Percentiles rank a stretch among this genome's conserved stretches.
Conservation (phyloP, 176 grass and related monocot genomes). For the Bothriochloa decipiens region DNA sequence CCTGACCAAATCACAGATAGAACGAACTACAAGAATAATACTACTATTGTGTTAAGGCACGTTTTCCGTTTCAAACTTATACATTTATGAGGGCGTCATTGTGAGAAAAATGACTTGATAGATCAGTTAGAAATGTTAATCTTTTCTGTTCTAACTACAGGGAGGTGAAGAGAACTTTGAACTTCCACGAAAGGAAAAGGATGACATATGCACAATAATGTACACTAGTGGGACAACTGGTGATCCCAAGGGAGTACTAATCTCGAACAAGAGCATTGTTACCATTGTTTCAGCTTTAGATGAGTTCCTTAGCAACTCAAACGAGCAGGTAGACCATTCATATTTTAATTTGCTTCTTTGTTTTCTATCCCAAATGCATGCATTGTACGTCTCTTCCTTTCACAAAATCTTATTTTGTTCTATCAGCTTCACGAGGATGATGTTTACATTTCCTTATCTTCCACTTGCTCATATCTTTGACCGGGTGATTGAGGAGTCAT, state of each 20-base stretch:
- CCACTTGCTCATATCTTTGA: constrained; percentile 98
- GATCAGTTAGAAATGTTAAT: constrained; percentile 10
- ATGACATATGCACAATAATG: constrained; percentile 95
- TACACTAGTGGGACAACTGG: constrained; percentile 98
- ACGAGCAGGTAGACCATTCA: constrained; percentile 53
- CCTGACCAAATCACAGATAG: background rate
- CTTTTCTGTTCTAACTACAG: constrained; percentile 48
- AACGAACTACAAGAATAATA: background rate
- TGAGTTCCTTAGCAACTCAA: constrained; percentile 55
- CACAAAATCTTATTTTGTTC: constrained; percentile 15
- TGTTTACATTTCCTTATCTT: constrained; percentile 86
- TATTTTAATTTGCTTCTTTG: constrained; percentile 15
- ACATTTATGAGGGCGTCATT: background rate
- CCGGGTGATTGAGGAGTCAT: constrained; percentile 83
- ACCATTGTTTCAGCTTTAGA: constrained; percentile 72
- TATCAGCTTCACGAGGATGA: constrained; percentile 68
- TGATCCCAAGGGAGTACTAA: constrained; percentile 91
- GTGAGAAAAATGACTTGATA: constrained; percentile 31
- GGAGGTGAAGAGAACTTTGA: constrained; percentile 70
- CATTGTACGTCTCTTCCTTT: constrained; percentile 25
- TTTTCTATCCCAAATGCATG: constrained; percentile 1
- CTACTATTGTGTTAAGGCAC: background rate
- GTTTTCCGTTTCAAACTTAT: background rate
- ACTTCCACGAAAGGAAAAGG: constrained; percentile 72
- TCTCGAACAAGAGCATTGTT: constrained; percentile 89